These are phyloP conservation scores for Colletotrichum scovillei DNA, from an alignment of 2,329 filamentous ascomycete genomes.

Conservation along the genomic window DNA sequence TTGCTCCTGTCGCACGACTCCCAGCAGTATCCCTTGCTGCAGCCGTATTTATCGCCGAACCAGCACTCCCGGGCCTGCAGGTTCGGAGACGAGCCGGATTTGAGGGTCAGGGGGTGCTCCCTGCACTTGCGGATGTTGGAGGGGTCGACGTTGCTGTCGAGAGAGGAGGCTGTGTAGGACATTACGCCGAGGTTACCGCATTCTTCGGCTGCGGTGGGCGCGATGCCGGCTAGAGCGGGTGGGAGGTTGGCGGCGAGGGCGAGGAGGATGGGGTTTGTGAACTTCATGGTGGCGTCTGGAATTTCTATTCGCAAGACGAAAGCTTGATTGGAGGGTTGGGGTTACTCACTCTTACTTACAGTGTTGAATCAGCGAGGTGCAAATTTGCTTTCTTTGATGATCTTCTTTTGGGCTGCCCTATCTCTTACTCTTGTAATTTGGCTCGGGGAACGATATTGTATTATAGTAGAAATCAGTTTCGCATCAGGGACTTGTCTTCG, in stretches of 20 bases:
- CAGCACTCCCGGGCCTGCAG: neutral
- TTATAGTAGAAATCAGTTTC: neutral
- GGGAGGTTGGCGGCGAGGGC: neutral
- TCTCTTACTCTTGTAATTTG: neutral
- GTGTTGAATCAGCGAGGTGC: too few relatives aligned
- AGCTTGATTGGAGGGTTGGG: neutral
- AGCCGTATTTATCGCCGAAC: neutral
- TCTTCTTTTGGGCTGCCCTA: neutral
- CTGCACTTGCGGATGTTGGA: neutral
- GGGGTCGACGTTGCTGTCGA: neutral
- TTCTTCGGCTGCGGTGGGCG: neutral
- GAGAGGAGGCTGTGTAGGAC: neutral
- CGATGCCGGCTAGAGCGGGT: neutral
- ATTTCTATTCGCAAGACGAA: neutral
- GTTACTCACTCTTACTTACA: neutral
- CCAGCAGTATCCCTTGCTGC: slow-evolving; percentile 1
- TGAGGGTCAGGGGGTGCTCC: neutral
- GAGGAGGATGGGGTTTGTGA: neutral
- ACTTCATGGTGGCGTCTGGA: neutral
- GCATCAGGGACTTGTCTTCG: too few relatives aligned
- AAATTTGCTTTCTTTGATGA: too few relatives aligned
- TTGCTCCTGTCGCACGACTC: neutral
- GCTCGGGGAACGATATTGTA: neutral
- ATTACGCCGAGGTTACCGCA: slow-evolving; percentile 5
- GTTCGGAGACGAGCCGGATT: neutral